Base-by-base conservation (phyloP, 805 yeast species). In the Sugiyamaella mastotermitis region DNA sequence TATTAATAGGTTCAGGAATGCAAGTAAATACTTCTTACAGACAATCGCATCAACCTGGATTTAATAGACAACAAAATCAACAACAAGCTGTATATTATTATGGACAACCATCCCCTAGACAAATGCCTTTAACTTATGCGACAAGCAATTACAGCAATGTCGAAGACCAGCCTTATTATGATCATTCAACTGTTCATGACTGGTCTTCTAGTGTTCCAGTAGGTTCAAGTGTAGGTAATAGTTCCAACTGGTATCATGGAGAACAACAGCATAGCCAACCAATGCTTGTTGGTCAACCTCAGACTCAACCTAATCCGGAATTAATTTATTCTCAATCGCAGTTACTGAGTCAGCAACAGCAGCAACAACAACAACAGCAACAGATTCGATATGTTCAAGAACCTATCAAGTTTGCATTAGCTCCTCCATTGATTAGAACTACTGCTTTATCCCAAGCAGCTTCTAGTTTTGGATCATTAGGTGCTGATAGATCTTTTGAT, bases 391-490 rank as follows among this genome's bases (percentile, higher is more conserved):
- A 27, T 27, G 30, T 27, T 13, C 30, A 27, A 27, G 30, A 27
- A 7, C 26, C 26, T 5, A 13, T 21, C 13, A 6, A n/a, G 8
- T 14, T 14, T 7, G 15, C 7, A 5, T 16, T 24, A n/a, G 41
- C 43, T 3, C 55, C 55, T 8, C 53, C 37, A 28, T 37, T 51
- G 29, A 48, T 51, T 4, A 45, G 55, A 3, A 50, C 55, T 6
- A 44, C 53, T 8, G 51, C 54, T 2, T 38, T 50, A 35, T 42
- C 50, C 5, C 55, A 51, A 32, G 49, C 50, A 10, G 48, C 47
- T 9, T 29, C 51, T 16, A 40, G 46, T 28, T 38, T 42, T 6
- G 48, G 52, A 4, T 24, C 37, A n/a, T 11, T 38, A 8, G 35
- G 32, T 8, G 22, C 18, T 20, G 32, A 34, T 17, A 35, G 34